A percentile compares a stretch with the other conserved stretches of the same genome.
phyloP scores from a whole-genome alignment of 2,329 filamentous ascomycete genomes.

The Paraphoma chrysanthemicola region DNA sequence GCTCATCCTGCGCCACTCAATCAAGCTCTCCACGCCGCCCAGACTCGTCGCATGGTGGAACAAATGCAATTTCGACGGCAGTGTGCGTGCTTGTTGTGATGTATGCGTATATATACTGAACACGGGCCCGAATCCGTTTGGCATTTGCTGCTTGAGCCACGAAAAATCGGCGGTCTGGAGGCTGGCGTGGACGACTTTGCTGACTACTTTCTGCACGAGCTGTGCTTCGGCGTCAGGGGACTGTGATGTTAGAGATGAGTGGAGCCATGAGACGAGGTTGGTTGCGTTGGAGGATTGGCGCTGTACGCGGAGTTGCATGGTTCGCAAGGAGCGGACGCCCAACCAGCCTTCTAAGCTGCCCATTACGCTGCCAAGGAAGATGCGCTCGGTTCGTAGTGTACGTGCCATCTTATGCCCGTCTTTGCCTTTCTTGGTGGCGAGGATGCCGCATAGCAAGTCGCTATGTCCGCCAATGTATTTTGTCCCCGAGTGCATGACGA shows the following conservation, averaged over 20 bases:
- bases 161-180: constrained; percentile 69
- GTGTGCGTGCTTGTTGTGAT: constrained; percentile 65
- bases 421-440: constrained; percentile 64
- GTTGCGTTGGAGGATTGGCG: constrained; percentile 77
- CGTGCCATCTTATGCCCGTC: constrained; percentile 39
- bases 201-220: constrained; percentile 62
- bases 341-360: constrained; percentile 93
- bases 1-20: constrained; percentile 95
- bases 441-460: constrained; percentile 87
- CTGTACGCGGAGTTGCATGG: constrained; percentile 80
- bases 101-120: constrained; percentile 76
- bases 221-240: constrained; percentile 46
- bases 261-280: constrained; percentile 75
- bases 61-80: constrained; percentile 80
- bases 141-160: constrained; percentile 91
- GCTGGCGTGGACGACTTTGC: constrained; percentile 75
- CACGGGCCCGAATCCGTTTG: constrained; percentile 85
- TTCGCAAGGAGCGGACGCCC: constrained; percentile 83
- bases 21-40: constrained; percentile 91
- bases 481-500: constrained; percentile 90
- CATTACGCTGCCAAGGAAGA: constrained; percentile 84
- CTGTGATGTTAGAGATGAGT: constrained; percentile 54
- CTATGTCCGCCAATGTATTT: constrained; percentile 98
- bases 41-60: constrained; percentile 96
- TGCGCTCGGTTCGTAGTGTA: constrained; percentile 70